phyloP scores from a whole-genome alignment of 2,329 filamentous ascomycete genomes.

The Aspergillus fumigatiaffinis region DNA sequence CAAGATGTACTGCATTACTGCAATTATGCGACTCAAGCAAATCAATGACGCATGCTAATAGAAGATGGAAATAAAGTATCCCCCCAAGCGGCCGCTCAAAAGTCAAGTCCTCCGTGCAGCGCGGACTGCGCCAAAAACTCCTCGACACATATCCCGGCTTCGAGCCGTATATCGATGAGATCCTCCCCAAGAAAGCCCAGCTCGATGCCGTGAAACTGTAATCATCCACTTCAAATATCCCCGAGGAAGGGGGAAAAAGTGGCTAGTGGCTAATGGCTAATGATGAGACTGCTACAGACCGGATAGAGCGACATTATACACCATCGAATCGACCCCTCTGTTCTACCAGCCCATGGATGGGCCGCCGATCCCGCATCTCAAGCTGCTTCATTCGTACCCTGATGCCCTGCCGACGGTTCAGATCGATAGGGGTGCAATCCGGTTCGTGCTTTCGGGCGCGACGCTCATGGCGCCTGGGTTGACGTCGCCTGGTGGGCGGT shows the following conservation, averaged over 20 bases:
- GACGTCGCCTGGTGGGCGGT: constrained; percentile 73
- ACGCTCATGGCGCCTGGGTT: constrained; percentile 95
- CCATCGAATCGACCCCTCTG: constrained; percentile 70
- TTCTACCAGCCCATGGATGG: constrained; percentile 86
- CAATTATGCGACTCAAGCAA: constrained; percentile 2
- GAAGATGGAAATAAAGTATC: constrained; percentile 52
- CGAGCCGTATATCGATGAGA: constrained; percentile 82
- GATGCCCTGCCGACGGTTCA: constrained; percentile 76
- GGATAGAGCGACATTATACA: constrained; percentile 85
- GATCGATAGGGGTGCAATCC: constrained; percentile 93
- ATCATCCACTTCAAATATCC: no score
- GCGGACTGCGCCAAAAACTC: constrained; percentile 76
- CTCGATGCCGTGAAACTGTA: constrained; percentile 84
- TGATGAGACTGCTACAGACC: constrained; percentile 49
- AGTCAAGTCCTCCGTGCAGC: constrained; percentile 94
- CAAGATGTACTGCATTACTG: background rate
- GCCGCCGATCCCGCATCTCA: constrained; percentile 79
- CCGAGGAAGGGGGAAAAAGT: no score
- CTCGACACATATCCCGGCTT: constrained; percentile 82
- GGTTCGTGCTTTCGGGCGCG: constrained; percentile 89
- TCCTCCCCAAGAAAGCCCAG: constrained; percentile 91
- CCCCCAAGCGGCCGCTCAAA: constrained; percentile 80
- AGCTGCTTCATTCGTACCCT: constrained; percentile 86
- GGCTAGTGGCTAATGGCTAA: no score
- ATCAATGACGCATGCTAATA: constrained; percentile 11